These are phyloP conservation scores for Leucaena leucocephala DNA, from an alignment of 306 rosid species.

Conservation along the genomic window DNA sequence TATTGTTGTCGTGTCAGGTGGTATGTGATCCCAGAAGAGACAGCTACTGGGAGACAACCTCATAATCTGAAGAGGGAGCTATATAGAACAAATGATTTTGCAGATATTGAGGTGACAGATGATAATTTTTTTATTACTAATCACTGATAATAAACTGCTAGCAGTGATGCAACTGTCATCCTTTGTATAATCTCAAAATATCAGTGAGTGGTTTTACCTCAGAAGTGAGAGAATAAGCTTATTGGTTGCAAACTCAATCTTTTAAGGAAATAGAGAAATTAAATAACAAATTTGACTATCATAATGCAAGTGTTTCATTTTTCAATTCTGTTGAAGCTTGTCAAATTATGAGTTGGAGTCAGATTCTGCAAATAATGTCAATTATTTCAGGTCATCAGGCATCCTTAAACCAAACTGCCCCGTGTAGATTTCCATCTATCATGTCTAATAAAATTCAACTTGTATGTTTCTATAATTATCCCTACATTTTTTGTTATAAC, in stretches of 20 bases:
- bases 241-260: neutral
- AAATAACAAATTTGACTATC: neutral
- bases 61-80: conserved; percentile 91
- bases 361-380: neutral
- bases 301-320: neutral
- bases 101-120: conserved; percentile 76
- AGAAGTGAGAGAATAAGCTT: neutral
- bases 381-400: neutral
- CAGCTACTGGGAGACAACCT: conserved; percentile 81
- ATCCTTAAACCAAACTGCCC: conserved; percentile 8
- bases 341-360: neutral
- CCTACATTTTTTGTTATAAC: conserved; percentile 12
- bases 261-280: neutral
- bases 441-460: conserved; percentile 5
- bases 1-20: conserved; percentile 78
- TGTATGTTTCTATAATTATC: conserved; percentile 15
- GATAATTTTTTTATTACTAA: conserved; percentile 30
- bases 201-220: neutral
- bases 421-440: neutral
- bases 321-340: neutral
- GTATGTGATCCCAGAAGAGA: conserved; percentile 92
- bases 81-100: conserved; percentile 75
- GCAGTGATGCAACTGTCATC: conserved; percentile 5
- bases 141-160: conserved; percentile 8
- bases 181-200: neutral